phyloP scores from a whole-genome alignment of 352 stramenopile genomes.

The Peronospora farinosa region DNA sequence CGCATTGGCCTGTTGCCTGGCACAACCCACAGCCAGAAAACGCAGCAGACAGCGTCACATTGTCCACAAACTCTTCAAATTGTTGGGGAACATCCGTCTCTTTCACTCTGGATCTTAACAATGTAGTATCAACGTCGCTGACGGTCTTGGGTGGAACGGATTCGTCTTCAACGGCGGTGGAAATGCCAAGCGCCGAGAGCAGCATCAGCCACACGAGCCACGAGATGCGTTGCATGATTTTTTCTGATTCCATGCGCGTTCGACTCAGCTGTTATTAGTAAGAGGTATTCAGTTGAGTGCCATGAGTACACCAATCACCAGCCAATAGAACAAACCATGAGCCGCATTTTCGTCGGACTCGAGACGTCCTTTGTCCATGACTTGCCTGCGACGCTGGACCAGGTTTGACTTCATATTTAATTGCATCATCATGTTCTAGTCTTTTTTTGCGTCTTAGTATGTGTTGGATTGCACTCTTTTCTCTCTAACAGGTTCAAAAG shows the following conservation, averaged over 20 bases:
- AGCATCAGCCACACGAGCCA: constrained; percentile 16
- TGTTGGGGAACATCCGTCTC: neutral
- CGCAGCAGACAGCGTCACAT: constrained; percentile 39
- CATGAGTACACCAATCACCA: constrained; percentile 4
- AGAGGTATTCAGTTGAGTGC: constrained; percentile 1
- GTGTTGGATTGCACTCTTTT: constrained; percentile 1
- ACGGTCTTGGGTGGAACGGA: neutral
- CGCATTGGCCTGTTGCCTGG: constrained; percentile 51
- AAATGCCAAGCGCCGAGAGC: constrained; percentile 9
- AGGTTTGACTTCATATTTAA: constrained; percentile 19
- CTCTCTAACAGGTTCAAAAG: constrained; percentile 60
- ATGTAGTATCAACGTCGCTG: neutral
- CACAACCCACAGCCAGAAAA: constrained; percentile 56
- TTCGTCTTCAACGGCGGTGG: neutral
- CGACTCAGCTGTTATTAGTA: neutral
- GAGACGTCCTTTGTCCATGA: constrained; percentile 73
- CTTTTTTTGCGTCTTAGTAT: neutral
- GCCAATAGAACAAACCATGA: constrained; percentile 15
- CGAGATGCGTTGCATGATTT: constrained; percentile 5
- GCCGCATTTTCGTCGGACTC: constrained; percentile 69
- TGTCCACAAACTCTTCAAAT: constrained; percentile 27
- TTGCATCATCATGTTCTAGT: neutral
- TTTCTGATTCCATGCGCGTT: neutral
- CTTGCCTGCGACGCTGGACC: constrained; percentile 54
- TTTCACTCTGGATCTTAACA: constrained; percentile 5